Evolutionary conservation across 2,329 filamentous ascomycete species (phyloP).

Genomic region (Sclerotiophoma versabilis): DNA sequence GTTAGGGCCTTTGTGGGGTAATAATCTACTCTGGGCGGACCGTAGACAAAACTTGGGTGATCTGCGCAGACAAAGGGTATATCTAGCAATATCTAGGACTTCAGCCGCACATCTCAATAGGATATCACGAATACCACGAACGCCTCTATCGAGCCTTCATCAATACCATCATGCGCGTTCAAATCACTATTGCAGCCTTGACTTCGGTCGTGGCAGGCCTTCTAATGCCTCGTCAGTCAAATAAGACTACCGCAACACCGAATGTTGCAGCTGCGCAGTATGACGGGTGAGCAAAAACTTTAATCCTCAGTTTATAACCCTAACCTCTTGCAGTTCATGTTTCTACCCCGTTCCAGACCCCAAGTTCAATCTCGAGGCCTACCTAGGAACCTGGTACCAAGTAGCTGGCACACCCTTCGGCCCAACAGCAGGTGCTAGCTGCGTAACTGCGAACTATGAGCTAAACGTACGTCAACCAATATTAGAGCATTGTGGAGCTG

Average conservation of each 20-base stretch:
- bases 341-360: conserved; percentile 38
- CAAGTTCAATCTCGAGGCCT: conserved; percentile 35
- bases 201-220: conserved; percentile 27
- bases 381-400: conserved; percentile 42
- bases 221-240: conserved; percentile 20
- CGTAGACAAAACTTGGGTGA: background rate
- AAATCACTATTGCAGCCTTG: conserved; percentile 24
- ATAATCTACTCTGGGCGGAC: conserved; percentile 8
- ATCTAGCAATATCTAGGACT: background rate
- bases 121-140: background rate
- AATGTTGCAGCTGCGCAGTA: conserved; percentile 33
- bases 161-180: conserved; percentile 26
- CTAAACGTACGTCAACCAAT: conserved; percentile 23
- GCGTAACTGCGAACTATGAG: conserved; percentile 33
- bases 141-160: background rate
- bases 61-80: background rate
- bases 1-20: conserved; percentile 8
- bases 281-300: conserved; percentile 20
- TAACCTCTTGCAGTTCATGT: conserved; percentile 19
- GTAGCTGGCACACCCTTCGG: conserved; percentile 42
- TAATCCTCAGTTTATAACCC: background rate
- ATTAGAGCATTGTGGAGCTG: too few relatives aligned
- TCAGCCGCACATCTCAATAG: background rate
- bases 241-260: conserved; percentile 17
- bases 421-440: conserved; percentile 33